These are phyloP conservation scores for Puccinia novopanici DNA, from an alignment of 1,284 basidiomycete genomes.

Conservation along the genomic window DNA sequence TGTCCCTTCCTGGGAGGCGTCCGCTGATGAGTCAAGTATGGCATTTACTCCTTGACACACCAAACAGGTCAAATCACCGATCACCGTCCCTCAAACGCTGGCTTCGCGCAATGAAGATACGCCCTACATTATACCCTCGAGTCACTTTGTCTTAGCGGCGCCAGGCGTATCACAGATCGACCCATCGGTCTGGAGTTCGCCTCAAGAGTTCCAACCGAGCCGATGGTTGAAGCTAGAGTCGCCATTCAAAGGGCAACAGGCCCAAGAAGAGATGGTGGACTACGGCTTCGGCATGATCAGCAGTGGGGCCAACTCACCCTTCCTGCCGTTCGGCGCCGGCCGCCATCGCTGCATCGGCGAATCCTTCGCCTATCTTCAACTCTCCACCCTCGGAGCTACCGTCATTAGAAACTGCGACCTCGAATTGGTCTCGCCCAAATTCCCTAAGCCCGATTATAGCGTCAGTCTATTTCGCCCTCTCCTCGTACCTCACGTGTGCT, in stretches of 20 bases:
- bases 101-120: conserved; percentile 70
- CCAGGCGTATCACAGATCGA: conserved; percentile 88
- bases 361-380: conserved; percentile 94
- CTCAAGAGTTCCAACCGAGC: conserved; percentile 73
- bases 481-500: background rate
- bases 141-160: conserved; percentile 85
- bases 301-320: conserved; percentile 62
- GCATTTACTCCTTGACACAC: conserved; percentile 63
- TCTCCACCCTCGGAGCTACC: conserved; percentile 79
- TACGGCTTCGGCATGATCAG: conserved; percentile 80
- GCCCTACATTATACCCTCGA: conserved; percentile 82
- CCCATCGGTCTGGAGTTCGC: conserved; percentile 75
- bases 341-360: conserved; percentile 93
- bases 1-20: conserved; percentile 56
- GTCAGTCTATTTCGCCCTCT: conserved; percentile 63
- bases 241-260: conserved; percentile 72
- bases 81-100: conserved; percentile 75
- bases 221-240: conserved; percentile 75
- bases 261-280: conserved; percentile 85
- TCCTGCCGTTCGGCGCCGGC: conserved; percentile 84
- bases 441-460: conserved; percentile 87
- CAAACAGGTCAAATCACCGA: conserved; percentile 64
- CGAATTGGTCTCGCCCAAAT: conserved; percentile 65
- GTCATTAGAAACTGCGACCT: conserved; percentile 77
- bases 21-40: background rate